Evolutionary conservation across 2,329 filamentous ascomycete genomes (phyloP), one percentile per base, ranked within the genome.

Genomic region (Botrytis deweyae): DNA sequence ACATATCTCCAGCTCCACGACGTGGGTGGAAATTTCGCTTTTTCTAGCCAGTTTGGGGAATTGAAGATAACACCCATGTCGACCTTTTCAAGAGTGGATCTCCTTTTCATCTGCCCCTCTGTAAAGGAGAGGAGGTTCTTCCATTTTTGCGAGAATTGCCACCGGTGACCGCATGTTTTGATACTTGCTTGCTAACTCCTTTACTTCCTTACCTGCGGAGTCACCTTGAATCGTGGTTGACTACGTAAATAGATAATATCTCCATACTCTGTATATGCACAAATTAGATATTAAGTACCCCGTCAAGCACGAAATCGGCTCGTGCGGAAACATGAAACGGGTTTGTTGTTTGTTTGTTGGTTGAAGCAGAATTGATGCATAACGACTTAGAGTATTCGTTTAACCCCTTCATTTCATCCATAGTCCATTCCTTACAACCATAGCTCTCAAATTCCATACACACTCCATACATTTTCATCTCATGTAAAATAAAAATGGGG

Each of bases 321-420:
- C 16, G 36, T 55, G 36, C 65, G 25, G 55, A 62, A 42, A 68
- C 49, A 33, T 68, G 66, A 68, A 68, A 68, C 66, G 66, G 55
- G n/a, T 42, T 58, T 38, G 65, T 14, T n/a, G 9, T 40, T 40
- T 55, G 46, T 38, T 67, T 66, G 64, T 46, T 36, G 33, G 22
- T 68, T 63, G 61, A 9, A 40, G 25, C 38, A 46, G 42, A 33
- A 52, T 38, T 68, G 20, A 68, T 58, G 49, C 66, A 68, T 68
- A 42, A 68, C 49, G 40, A 38, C 12, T 42, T 58, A 16, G 14
- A 55, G 44, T 40, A 25, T 42, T 68, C 66, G 66, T 52, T 68
- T 68, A 20, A 38, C 67, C 55, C 67, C 52, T 70, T 70, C 52
- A 70, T 70, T 70, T 59, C 67, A 62, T 44, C 46, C 40, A 29